These are phyloP conservation scores for Xanthoconium purpureum DNA, from an alignment of 768 basidiomycete species.

Conservation along the genomic window DNA sequence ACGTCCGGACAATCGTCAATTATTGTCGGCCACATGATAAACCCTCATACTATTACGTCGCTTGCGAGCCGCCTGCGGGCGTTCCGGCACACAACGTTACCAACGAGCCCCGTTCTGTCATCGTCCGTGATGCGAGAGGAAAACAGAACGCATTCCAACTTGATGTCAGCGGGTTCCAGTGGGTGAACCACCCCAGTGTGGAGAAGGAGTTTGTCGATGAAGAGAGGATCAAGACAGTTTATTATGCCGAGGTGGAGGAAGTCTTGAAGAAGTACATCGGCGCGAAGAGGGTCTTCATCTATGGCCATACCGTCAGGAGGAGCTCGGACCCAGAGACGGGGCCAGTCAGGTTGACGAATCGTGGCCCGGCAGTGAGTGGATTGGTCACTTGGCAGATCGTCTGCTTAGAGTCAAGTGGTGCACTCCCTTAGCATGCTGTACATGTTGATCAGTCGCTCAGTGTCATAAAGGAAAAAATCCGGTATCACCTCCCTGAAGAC, in stretches of 20 bases:
- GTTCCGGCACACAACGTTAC: not conserved
- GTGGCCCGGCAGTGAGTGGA: not conserved
- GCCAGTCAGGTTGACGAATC: not conserved
- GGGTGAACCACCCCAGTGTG: not conserved
- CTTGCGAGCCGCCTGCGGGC: not conserved
- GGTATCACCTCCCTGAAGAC: slow-evolving; percentile 35
- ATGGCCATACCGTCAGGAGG: not conserved
- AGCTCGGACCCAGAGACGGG: not conserved
- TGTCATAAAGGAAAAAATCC: not conserved
- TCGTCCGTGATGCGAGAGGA: not conserved
- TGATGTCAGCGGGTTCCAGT: not conserved
- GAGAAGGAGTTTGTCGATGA: too few relatives aligned
- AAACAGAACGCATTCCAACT: not conserved
- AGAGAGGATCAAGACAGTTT: too few relatives aligned
- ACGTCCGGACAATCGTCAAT: too few relatives aligned
- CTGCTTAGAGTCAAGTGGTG: not conserved
- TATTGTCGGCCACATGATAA: too few relatives aligned
- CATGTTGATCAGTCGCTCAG: not conserved
- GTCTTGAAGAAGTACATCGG: not conserved
- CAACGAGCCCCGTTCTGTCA: not conserved
- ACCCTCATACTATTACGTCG: too few relatives aligned
- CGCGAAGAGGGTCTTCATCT: slow-evolving; percentile 1
- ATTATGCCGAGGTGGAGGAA: not conserved
- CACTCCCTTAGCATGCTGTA: not conserved
- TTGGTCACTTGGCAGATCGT: not conserved